phyloP scores from a whole-genome alignment of 805 yeast species.

The Ogataea philodendri region DNA sequence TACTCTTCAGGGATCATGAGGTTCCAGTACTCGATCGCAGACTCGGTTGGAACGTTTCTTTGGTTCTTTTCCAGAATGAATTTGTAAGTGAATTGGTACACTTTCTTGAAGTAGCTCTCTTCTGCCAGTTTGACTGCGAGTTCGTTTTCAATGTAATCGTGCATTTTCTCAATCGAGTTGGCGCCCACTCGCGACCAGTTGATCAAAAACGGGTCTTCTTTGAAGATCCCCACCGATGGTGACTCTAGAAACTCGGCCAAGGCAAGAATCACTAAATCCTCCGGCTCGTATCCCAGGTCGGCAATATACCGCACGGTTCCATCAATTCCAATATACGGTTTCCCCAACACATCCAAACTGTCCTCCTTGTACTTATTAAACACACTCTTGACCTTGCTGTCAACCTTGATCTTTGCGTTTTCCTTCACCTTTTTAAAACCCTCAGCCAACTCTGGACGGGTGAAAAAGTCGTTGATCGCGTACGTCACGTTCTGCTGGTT shows the following conservation, averaged over 20 bases:
- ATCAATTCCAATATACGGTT: slow-evolving; percentile 59
- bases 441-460: slow-evolving; percentile 19
- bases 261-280: slow-evolving; percentile 67
- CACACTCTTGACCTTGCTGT: slow-evolving; percentile 28
- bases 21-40: slow-evolving; percentile 76
- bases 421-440: slow-evolving; percentile 10
- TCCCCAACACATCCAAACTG: slow-evolving; percentile 26
- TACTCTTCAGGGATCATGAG: slow-evolving; percentile 48
- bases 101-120: slow-evolving; percentile 46
- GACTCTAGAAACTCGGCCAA: slow-evolving; percentile 68
- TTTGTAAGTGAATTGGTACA: slow-evolving; percentile 71
- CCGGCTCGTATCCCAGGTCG: slow-evolving; percentile 70
- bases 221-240: slow-evolving; percentile 64
- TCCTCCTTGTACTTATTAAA: slow-evolving; percentile 35
- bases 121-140: slow-evolving; percentile 35
- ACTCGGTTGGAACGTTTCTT: slow-evolving; percentile 53
- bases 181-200: slow-evolving; percentile 51
- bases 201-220: slow-evolving; percentile 45
- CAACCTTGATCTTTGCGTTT: slow-evolving; percentile 3
- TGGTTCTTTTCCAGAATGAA: slow-evolving; percentile 62
- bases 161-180: slow-evolving; percentile 47
- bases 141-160: slow-evolving; percentile 28
- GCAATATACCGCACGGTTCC: slow-evolving; percentile 70
- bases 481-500: slow-evolving; percentile 20
- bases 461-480: slow-evolving; percentile 28